Evolutionary conservation across 2,329 filamentous ascomycete genomes (phyloP).

Genomic region (Aspergillus alliaceus): DNA sequence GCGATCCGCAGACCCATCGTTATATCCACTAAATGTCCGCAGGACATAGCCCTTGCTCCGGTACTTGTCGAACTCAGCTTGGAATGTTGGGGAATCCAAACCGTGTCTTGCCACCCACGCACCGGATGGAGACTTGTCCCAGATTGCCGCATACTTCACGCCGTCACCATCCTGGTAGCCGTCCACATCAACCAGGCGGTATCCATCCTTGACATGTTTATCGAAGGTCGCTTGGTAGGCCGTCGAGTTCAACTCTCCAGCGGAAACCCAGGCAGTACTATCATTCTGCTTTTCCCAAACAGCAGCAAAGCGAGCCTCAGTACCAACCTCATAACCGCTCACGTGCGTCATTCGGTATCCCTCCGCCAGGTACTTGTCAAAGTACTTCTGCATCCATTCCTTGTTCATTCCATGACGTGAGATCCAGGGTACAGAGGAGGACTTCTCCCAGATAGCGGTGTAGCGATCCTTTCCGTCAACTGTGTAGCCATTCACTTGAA

Average conservation of each 20-base stretch:
- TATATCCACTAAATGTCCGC: slow-evolving; percentile 11
- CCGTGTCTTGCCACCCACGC: slow-evolving; percentile 13
- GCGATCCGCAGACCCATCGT: slow-evolving; percentile 6
- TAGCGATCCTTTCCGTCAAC: slow-evolving; percentile 6
- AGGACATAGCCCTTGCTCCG: slow-evolving; percentile 12
- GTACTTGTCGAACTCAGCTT: slow-evolving; percentile 11
- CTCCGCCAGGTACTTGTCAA: slow-evolving; percentile 4
- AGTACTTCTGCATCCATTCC: slow-evolving; percentile 5
- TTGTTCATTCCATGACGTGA: slow-evolving; percentile 9
- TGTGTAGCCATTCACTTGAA: slow-evolving; percentile 13
- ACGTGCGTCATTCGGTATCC: slow-evolving; percentile 12
- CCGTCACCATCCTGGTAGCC: slow-evolving; percentile 8
- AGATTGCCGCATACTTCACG: slow-evolving; percentile 12
- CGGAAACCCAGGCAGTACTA: slow-evolving; percentile 1
- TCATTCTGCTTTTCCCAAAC: slow-evolving; percentile 13
- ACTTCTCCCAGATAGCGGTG: slow-evolving; percentile 15
- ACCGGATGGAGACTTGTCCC: slow-evolving; percentile 13
- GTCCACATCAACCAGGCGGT: slow-evolving; percentile 6
- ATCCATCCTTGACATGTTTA: slow-evolving; percentile 10
- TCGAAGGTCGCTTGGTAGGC: slow-evolving; percentile 10
- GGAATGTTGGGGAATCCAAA: slow-evolving; percentile 9
- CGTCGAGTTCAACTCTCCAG: slow-evolving; percentile 3
- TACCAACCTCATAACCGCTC: slow-evolving; percentile 11
- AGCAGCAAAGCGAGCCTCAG: slow-evolving; percentile 12
- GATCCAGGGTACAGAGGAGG: slow-evolving; percentile 5